Evolutionary conservation across 2,329 filamentous ascomycete genomes (phyloP).

Genomic region (Clarireedia homoeocarpa): DNA sequence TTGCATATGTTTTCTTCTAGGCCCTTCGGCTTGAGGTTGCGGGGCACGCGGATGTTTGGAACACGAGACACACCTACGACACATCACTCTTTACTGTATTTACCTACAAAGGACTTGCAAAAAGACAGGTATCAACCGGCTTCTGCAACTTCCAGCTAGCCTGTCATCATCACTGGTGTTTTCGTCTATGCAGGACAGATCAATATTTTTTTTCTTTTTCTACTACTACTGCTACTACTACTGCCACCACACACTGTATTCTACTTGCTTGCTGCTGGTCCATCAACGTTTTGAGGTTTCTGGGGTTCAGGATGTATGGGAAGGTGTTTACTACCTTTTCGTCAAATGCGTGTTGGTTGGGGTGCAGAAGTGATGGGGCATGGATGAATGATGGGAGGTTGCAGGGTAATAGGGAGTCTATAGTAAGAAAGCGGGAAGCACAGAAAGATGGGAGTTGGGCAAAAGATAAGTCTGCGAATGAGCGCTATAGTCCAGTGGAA

Average conservation of each 20-base stretch:
- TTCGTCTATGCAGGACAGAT: not conserved
- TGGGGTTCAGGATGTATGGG: not conserved
- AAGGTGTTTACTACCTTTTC: not conserved
- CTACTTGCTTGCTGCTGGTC: not conserved
- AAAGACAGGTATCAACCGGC: no score
- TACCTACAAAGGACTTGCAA: not conserved
- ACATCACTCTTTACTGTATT: not conserved
- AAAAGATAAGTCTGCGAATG: not conserved
- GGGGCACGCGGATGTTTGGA: no score
- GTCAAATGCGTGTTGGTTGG: not conserved
- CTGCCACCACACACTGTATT: not conserved
- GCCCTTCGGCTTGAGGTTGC: not conserved
- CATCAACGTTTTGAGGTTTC: not conserved
- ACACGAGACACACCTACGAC: no score
- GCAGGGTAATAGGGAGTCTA: not conserved
- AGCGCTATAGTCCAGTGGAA: not conserved
- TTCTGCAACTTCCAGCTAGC: no score
- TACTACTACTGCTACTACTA: not conserved
- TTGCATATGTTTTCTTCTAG: conserved; percentile 96
- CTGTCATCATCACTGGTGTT: not conserved
- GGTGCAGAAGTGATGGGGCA: not conserved
- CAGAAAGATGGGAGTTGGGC: not conserved
- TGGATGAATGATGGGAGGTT: no score
- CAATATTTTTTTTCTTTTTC: not conserved
- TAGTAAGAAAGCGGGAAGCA: not conserved